phyloP scores from a whole-genome alignment of 805 yeast species.

The Starmerella lactis-condensi region DNA sequence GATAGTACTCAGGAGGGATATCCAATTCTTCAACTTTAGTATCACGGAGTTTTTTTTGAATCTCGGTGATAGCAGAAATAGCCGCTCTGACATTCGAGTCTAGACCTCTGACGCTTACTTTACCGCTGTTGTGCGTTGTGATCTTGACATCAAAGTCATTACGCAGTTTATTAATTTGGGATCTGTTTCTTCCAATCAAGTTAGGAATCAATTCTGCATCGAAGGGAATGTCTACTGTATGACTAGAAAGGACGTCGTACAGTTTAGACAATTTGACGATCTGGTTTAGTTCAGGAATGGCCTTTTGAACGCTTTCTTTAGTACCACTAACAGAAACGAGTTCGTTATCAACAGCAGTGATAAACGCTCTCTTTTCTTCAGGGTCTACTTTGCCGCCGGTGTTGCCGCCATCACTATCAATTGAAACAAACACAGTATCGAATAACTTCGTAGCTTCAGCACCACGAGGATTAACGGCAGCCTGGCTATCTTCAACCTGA shows the following conservation, averaged over 20 bases:
- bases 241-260: constrained; percentile 30
- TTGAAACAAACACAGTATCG: constrained; percentile 20
- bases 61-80: constrained; percentile 35
- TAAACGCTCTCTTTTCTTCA: background rate
- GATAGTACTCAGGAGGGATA: constrained; percentile 62
- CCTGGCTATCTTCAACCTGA: constrained; percentile 37
- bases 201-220: constrained; percentile 55
- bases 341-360: constrained; percentile 16
- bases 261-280: constrained; percentile 39
- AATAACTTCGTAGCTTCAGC: constrained; percentile 12
- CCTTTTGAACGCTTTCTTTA: constrained; percentile 39
- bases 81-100: constrained; percentile 64
- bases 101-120: constrained; percentile 53
- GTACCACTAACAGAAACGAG: constrained; percentile 54
- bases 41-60: constrained; percentile 66
- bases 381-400: no score
- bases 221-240: constrained; percentile 33
- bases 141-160: constrained; percentile 60
- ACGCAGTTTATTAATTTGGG: constrained; percentile 45
- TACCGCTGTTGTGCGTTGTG: constrained; percentile 46
- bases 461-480: constrained; percentile 36
- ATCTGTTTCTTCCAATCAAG: constrained; percentile 79
- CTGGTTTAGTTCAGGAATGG: constrained; percentile 33
- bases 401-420: constrained; percentile 2
- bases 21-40: constrained; percentile 46